These are phyloP conservation scores for Gastrolobium villosum DNA, from an alignment of 306 rosid species.

Conservation along the genomic window DNA sequence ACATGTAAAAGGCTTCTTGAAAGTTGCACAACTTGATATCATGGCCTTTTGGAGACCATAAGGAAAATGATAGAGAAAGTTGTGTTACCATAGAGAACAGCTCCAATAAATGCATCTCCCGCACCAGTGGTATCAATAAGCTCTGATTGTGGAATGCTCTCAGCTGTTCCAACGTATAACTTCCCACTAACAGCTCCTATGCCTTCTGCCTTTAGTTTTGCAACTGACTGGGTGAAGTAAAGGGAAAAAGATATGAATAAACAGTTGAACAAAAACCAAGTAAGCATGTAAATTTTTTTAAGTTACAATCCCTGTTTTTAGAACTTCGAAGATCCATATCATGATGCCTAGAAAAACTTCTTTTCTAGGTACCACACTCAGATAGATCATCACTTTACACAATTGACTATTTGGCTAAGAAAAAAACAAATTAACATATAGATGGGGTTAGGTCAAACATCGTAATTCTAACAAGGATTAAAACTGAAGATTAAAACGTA, in stretches of 20 bases:
- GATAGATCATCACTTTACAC: background rate
- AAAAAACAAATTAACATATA: background rate
- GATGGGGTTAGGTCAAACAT: background rate
- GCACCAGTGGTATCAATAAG: conserved; percentile 92
- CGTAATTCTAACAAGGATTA: conserved; percentile 7
- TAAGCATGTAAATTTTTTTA: background rate
- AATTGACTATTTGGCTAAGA: conserved; percentile 23
- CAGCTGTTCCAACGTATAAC: conserved; percentile 79
- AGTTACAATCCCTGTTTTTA: background rate
- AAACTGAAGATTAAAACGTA: background rate
- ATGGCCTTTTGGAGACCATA: background rate
- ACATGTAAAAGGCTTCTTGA: background rate
- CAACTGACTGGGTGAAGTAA: conserved; percentile 59
- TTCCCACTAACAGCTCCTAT: conserved; percentile 73
- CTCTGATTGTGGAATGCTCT: conserved; percentile 72
- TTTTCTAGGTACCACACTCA: background rate
- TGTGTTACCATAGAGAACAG: conserved; percentile 81
- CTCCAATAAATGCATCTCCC: conserved; percentile 90
- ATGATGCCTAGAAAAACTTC: background rate
- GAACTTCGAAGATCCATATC: background rate
- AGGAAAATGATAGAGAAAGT: conserved; percentile 10
- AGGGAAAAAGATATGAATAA: conserved; percentile 16
- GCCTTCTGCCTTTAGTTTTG: conserved; percentile 73
- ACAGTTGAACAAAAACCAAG: background rate
- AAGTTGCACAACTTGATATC: background rate